Base-by-base conservation (phyloP, 2,329 filamentous ascomycete genomes). In the Aaosphaeria pasadenensis region DNA sequence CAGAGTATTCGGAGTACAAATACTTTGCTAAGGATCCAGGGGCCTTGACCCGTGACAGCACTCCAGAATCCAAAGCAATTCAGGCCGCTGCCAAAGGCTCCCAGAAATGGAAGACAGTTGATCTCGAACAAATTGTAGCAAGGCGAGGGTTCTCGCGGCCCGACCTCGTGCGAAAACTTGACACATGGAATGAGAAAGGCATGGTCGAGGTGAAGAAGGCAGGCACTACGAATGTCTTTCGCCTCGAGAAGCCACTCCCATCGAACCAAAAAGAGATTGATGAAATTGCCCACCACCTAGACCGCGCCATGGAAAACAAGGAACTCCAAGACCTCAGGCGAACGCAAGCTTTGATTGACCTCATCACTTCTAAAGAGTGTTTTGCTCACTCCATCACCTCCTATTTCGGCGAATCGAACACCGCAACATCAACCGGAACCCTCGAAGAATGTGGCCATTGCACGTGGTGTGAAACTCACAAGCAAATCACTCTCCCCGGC, bases 1-100 rank as follows among this genome's bases (percentile, higher is more conserved):
- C 80, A 77, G 0, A 78, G 38, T 86, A 84, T 50, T 77, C 73
- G 6, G 69, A 73, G 1, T 85, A 85, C 61, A 73, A 72, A 31
- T 86, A 77, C 54, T 68, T 53, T 3, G 40, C 53, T 0, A 56
- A 44, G 1, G 76, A 78, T 46, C 51, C 60, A 7, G 49, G 53
- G 2, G 49, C 57, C 0, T 48, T 74, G 1, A 52, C 63, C 1
- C 51, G 54, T 2, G 77, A 81, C 42, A 59, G 59, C 0, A 75
- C 74, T 0, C 55, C 59, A 0, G 74, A 75, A 29, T 77, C 72
- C 1, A 66, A 64, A 6, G 77, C 77, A 0, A 76, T 86, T 31
- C 64, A 70, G 2, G 52, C 55, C 0, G 56, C 64, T 28, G 71
- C 77, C 0, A 71, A 63, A 6, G 77, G 74, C 45, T 70, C 70